These are phyloP conservation scores for Ambrosiella beaveri DNA, from an alignment of 2,329 filamentous ascomycete genomes.

Conservation along the genomic window DNA sequence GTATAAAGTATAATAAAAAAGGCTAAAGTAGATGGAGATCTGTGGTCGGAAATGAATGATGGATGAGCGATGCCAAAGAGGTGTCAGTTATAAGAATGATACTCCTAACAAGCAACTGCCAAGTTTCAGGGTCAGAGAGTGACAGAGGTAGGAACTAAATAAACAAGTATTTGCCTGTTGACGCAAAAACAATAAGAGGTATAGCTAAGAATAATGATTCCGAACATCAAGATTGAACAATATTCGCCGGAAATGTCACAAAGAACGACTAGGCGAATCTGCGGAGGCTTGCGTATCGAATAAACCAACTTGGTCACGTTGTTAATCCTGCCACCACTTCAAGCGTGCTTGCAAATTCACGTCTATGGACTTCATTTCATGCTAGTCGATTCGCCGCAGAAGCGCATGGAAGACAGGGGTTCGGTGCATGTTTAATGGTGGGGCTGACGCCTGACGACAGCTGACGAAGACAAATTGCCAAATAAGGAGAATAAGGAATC, in stretches of 20 bases:
- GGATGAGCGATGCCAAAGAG: not conserved
- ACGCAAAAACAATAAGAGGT: not conserved
- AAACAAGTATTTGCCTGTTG: not conserved
- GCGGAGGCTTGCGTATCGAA: not conserved
- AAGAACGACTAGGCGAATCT: not conserved
- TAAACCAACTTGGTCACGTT: not conserved
- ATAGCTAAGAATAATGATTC: not conserved
- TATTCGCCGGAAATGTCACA: not conserved
- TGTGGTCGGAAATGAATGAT: no score
- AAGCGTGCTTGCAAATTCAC: not conserved
- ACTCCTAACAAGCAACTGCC: not conserved
- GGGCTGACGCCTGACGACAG: not conserved
- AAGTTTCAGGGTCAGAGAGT: not conserved
- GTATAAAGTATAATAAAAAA: no score
- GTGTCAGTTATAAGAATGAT: not conserved
- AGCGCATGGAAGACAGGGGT: slow-evolving; percentile 10
- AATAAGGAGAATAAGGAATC: no score
- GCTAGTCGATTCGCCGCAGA: slow-evolving; percentile 1
- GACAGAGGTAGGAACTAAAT: not conserved
- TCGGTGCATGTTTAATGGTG: not conserved
- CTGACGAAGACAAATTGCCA: not conserved
- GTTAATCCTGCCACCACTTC: not conserved
- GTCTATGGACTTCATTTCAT: not conserved
- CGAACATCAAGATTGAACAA: not conserved
- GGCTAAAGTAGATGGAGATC: no score